A percentile compares a stretch with the other conserved stretches of the same genome.
Evolutionary conservation across 2,329 filamentous ascomycete genomes (phyloP).

Genomic region (Arachnomyces sp.): DNA sequence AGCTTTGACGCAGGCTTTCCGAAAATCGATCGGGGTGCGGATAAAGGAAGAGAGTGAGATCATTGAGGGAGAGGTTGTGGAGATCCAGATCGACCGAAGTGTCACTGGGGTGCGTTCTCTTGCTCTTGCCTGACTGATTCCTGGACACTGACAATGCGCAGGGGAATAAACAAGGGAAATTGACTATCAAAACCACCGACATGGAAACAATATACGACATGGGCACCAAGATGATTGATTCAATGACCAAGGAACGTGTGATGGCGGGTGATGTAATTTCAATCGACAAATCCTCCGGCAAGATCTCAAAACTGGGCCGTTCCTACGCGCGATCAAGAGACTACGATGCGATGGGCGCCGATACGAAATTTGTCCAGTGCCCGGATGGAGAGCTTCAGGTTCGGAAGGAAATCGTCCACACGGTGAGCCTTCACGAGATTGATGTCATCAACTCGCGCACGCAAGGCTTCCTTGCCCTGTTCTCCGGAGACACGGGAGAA

Average conservation of each 20-base stretch:
- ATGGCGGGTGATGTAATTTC: conserved; percentile 98
- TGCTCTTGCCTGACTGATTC: conserved; percentile 2
- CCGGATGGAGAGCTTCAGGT: conserved; percentile 96
- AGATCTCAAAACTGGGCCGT: conserved; percentile 92
- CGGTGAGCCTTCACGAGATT: conserved; percentile 93
- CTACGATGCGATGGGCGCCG: conserved; percentile 97
- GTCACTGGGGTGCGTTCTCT: conserved; percentile 62
- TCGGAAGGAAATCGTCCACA: conserved; percentile 93
- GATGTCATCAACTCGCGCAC: conserved; percentile 98
- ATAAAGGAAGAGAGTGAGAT: conserved; percentile 99
- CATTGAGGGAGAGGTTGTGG: conserved; percentile 97
- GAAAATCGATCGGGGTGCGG: conserved; percentile 93
- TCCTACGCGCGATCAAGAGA: conserved; percentile 92
- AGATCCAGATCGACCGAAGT: conserved; percentile 96
- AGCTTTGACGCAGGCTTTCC: conserved; percentile 95
- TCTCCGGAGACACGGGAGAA: conserved; percentile 96
- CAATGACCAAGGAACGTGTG: conserved; percentile 98
- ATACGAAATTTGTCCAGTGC: conserved; percentile 96
- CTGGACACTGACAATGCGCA: conserved; percentile 20
- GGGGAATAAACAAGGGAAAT: conserved; percentile 95
- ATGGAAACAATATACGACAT: conserved; percentile 99
- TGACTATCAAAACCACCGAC: conserved; percentile 98
- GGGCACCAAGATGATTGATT: conserved; percentile 99
- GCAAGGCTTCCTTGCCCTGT: conserved; percentile 95
- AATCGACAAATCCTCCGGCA: conserved; percentile 96